Evolutionary conservation across 2,329 filamentous ascomycete species (phyloP).

Genomic region (Tolypocladium guangdongense): DNA sequence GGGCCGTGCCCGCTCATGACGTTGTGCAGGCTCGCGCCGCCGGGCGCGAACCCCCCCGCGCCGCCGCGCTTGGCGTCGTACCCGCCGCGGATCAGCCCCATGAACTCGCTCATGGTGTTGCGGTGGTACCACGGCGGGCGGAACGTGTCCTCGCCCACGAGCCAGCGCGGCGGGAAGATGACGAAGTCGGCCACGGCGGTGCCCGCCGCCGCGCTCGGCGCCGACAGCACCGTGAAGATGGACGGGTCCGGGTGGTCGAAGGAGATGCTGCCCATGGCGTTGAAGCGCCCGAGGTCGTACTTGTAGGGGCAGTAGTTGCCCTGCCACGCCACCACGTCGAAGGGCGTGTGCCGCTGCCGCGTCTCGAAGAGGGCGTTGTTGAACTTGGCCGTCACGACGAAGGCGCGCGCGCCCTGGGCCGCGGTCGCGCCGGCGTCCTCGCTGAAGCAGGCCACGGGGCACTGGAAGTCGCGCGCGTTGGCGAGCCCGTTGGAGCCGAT

Average conservation of each 20-base stretch:
- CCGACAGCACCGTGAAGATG: constrained; percentile 61
- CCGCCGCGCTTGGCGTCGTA: constrained; percentile 50
- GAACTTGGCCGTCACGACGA: constrained; percentile 44
- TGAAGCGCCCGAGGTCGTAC: constrained; percentile 71
- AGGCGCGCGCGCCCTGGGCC: constrained; percentile 1
- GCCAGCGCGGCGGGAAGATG: constrained; percentile 63
- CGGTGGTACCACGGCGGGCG: constrained; percentile 64
- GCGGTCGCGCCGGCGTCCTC: constrained; percentile 41
- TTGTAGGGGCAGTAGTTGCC: constrained; percentile 74
- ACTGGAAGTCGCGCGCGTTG: constrained; percentile 65
- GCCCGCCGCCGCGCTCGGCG: constrained; percentile 52
- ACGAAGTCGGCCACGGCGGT: constrained; percentile 63
- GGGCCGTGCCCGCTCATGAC: constrained; percentile 59
- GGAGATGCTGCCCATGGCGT: constrained; percentile 59
- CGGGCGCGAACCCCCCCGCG: constrained; percentile 41
- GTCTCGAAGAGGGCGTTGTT: constrained; percentile 54
- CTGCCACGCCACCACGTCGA: constrained; percentile 74
- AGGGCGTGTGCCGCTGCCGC: constrained; percentile 59
- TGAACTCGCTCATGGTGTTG: constrained; percentile 58
- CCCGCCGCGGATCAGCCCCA: constrained; percentile 45
- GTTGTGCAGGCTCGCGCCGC: constrained; percentile 53
- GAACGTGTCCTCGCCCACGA: constrained; percentile 60
- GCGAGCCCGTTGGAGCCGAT: constrained; percentile 67
- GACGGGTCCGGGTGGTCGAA: constrained; percentile 71
- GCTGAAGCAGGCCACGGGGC: constrained; percentile 57